Percentiles rank a stretch among this genome's conserved stretches.
Evolutionary conservation across 805 yeast species (phyloP).

Genomic region (Zygosaccharomyces gambellarensis): DNA sequence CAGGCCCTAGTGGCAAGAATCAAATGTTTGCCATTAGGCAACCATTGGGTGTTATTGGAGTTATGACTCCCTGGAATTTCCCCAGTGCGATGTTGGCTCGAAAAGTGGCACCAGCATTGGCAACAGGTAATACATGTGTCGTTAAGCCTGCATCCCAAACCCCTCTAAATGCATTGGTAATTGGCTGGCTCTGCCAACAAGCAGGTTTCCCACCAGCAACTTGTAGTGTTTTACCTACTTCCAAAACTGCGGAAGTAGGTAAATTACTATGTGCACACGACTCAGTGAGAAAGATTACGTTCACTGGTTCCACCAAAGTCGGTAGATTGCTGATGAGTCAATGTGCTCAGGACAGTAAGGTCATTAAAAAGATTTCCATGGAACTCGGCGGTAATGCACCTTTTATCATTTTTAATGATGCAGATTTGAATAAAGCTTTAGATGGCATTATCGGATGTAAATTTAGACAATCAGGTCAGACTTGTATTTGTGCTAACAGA

Average conservation of each 20-base stretch:
- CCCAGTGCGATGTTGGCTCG: constrained; percentile 83
- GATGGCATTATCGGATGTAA: constrained; percentile 67
- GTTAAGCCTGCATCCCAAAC: constrained; percentile 85
- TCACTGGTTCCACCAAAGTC: constrained; percentile 85
- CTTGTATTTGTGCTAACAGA: constrained; percentile 88
- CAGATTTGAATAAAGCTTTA: constrained; percentile 60
- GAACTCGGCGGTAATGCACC: constrained; percentile 91
- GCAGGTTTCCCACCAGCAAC: constrained; percentile 84
- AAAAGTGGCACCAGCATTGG: constrained; percentile 82
- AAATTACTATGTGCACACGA: constrained; percentile 64
- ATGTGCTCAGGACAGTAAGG: constrained; percentile 59
- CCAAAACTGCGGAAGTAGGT: constrained; percentile 64
- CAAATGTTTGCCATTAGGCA: constrained; percentile 64
- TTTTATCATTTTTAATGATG: constrained; percentile 74
- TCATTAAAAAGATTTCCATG: constrained; percentile 73
- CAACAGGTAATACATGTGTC: constrained; percentile 80
- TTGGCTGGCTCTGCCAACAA: constrained; percentile 57
- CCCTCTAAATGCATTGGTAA: constrained; percentile 72
- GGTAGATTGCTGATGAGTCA: constrained; percentile 69
- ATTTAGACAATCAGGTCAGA: constrained; percentile 85
- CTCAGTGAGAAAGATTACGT: constrained; percentile 69
- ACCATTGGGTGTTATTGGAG: constrained; percentile 85
- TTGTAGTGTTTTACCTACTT: constrained; percentile 71
- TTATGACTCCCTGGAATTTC: constrained; percentile 90
- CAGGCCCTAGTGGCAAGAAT: constrained; percentile 53